Evolutionary conservation across 169 alveolate species (phyloP), one percentile per base, ranked within the genome.

Genomic region (Eimeria sp.): DNA sequence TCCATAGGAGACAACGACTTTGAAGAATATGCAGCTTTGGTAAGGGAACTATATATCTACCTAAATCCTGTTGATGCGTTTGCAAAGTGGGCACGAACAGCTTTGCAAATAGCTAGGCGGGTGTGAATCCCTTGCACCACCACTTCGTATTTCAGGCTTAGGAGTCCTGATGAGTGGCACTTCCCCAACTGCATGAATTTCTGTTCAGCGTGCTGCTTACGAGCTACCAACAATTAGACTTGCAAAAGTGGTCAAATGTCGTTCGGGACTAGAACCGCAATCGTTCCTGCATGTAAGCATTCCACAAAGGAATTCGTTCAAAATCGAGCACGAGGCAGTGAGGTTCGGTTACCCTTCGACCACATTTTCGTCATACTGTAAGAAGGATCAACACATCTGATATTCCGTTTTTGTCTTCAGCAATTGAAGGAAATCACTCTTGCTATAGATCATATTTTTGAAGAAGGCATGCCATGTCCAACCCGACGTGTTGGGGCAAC

Each of bases 1-100:
- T 97, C 98, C 40, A 86, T 98, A 34, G 98, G 98, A 13, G 98
- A 98, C 95, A 98, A 97, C 43, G 98, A 97, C 22, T 98, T 98
- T 89, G 98, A 98, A 96, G 98, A 98, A 97, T 97, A 96, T 61
- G 98, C 98, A 82, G 98, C 98, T 14, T 57, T 92, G 78, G 98
- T 97, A 89, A n/a, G 94, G 40, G 45, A 22, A 45, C 10, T 14
- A 70, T 70, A 49, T 70, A 70, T 30, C 78, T 30, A 11, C 49
- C 78, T 70, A 30, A 4, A 10, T 5, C 1, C 2, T 22, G 9
- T 7, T 9, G 5, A 30, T 70, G 49, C 11, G 78, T 25, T 2
- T 30, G 78, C 40, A 34, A 34, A 34, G 2, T 34, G 40, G 40
- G 40, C 3, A 34, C 2, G 40, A 34, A 34, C 40, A 34, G 2